Evolutionary conservation across 148 eudicot species (phyloP).

Genomic region (Suaeda aralocaspica): DNA sequence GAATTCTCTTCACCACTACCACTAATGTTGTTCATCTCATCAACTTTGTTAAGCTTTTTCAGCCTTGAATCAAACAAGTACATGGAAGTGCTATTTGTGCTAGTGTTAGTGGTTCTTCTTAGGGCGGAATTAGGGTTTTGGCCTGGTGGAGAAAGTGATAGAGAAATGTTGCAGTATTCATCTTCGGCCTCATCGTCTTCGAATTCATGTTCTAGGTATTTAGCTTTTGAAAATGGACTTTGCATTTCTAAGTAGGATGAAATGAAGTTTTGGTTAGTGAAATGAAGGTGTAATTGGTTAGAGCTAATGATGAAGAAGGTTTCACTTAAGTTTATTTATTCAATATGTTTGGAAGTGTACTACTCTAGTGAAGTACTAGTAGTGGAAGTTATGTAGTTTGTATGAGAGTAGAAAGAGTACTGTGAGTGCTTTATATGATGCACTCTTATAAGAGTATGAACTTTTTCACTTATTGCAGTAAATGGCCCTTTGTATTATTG

Average conservation of each 20-base stretch:
- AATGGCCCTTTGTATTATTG: background rate
- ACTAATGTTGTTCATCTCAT: background rate
- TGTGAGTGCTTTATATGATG: background rate
- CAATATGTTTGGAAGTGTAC: too few relatives aligned
- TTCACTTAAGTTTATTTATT: too few relatives aligned
- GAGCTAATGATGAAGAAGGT: too few relatives aligned
- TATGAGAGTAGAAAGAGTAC: background rate
- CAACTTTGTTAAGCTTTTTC: background rate
- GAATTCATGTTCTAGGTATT: background rate
- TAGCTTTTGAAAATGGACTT: constrained; percentile 4
- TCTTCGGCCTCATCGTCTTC: background rate
- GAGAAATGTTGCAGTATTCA: constrained; percentile 15
- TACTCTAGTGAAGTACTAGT: too few relatives aligned
- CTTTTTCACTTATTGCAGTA: background rate
- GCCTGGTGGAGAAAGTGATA: constrained; percentile 24
- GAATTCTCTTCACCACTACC: constrained; percentile 2
- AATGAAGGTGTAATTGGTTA: too few relatives aligned
- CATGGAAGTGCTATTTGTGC: background rate
- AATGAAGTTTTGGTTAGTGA: too few relatives aligned
- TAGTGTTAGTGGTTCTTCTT: background rate
- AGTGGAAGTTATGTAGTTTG: too few relatives aligned
- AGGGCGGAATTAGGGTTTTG: constrained; percentile 1
- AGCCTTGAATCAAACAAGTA: background rate
- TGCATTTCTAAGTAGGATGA: background rate
- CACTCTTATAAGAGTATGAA: background rate